These are phyloP conservation scores for Blastocystis sp. DNA, from an alignment of 352 stramenopile species.

Conservation along the genomic window DNA sequence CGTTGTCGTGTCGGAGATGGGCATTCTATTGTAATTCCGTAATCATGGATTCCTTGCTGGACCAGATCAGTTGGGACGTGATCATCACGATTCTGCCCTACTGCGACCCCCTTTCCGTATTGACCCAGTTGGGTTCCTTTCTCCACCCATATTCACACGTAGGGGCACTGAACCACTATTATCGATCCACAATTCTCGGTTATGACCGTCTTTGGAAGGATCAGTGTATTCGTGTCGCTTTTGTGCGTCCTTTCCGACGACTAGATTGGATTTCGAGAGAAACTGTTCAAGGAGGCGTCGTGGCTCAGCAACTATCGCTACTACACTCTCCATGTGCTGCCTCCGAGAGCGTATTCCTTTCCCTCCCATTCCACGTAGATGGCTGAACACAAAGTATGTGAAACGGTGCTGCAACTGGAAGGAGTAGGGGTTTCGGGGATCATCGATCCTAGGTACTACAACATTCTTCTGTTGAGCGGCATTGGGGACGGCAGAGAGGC, in stretches of 20 bases:
- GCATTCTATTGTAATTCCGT: conserved; percentile 17
- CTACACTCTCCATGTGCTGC: conserved; percentile 45
- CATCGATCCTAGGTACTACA: conserved; percentile 5
- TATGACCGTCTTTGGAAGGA: conserved; percentile 27
- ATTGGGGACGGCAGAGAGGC: conserved; percentile 33
- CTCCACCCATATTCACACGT: background rate
- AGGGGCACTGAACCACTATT: conserved; percentile 3
- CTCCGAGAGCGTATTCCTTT: background rate
- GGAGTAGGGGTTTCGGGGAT: background rate
- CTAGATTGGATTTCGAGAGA: conserved; percentile 50
- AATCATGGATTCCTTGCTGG: conserved; percentile 13
- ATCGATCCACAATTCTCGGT: background rate
- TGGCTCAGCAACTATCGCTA: conserved; percentile 71
- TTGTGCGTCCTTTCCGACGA: background rate
- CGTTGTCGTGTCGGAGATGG: background rate
- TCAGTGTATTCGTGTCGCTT: conserved; percentile 14
- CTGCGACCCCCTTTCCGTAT: conserved; percentile 8
- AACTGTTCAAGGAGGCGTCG: conserved; percentile 63
- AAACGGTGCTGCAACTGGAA: conserved; percentile 38
- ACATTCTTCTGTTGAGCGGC: conserved; percentile 42
- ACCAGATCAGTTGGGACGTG: conserved; percentile 13
- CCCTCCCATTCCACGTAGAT: background rate
- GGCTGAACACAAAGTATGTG: conserved; percentile 3
- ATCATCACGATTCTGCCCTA: conserved; percentile 9
- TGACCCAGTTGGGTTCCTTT: conserved; percentile 1